Evolutionary conservation across 306 rosid genomes (phyloP).

Genomic region (Styphnolobium japonicum): DNA sequence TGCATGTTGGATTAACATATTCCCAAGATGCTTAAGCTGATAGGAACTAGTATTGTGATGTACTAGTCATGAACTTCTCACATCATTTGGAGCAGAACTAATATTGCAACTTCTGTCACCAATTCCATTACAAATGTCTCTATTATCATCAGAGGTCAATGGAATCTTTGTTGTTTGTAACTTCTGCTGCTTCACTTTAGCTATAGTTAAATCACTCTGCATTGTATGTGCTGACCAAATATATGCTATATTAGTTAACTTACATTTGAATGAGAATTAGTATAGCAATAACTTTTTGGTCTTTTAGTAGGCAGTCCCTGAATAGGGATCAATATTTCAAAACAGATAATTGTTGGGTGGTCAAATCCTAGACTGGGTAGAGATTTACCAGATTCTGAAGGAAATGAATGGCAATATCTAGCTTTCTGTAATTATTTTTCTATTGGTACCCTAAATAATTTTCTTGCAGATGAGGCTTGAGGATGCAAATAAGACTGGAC

Average conservation of each 20-base stretch:
- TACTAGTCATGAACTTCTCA: neutral
- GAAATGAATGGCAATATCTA: neutral
- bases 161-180: neutral
- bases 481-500: slow-evolving; percentile 59
- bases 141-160: neutral
- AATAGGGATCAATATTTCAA: neutral
- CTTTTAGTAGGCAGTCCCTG: neutral
- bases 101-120: neutral
- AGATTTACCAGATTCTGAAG: slow-evolving; percentile 4
- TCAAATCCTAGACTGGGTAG: slow-evolving; percentile 8
- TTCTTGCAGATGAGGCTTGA: slow-evolving; percentile 75
- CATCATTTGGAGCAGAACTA: neutral
- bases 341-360: neutral
- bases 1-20: too few relatives aligned
- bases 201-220: slow-evolving; percentile 5
- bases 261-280: neutral
- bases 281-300: neutral
- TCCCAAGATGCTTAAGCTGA: too few relatives aligned
- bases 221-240: too few relatives aligned
- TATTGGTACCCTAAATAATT: slow-evolving; percentile 15
- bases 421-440: neutral
- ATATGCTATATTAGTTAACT: slow-evolving; percentile 4
- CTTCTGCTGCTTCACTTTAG: slow-evolving; percentile 2
- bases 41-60: neutral
- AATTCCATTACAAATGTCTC: neutral